These are phyloP conservation scores for Russula compacta DNA, from an alignment of 768 basidiomycete genomes.

Conservation along the genomic window DNA sequence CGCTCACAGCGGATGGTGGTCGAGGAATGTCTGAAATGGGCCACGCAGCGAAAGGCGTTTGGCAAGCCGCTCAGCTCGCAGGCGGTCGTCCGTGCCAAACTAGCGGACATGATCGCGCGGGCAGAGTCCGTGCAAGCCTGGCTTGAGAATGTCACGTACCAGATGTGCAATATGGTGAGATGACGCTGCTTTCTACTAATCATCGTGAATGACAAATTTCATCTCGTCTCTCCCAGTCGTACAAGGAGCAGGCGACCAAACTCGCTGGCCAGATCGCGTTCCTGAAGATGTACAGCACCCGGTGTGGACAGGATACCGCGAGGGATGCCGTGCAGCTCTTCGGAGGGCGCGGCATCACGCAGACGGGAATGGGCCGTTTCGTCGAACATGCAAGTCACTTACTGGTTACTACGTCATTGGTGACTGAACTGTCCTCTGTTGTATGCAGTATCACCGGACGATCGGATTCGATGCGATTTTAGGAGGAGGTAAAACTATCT, in stretches of 20 bases:
- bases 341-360: constrained; percentile 80
- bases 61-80: constrained; percentile 79
- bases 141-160: constrained; percentile 81
- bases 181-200: background rate
- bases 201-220: constrained; percentile 16
- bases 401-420: background rate
- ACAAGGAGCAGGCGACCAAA: constrained; percentile 62
- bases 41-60: constrained; percentile 83
- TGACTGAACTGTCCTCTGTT: background rate
- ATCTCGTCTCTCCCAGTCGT: constrained; percentile 33
- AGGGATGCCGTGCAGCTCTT: constrained; percentile 80
- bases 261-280: constrained; percentile 79
- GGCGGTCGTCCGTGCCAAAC: constrained; percentile 80
- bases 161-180: constrained; percentile 76
- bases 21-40: constrained; percentile 76
- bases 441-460: constrained; percentile 49
- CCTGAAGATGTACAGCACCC: constrained; percentile 70
- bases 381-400: constrained; percentile 56
- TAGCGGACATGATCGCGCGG: constrained; percentile 83
- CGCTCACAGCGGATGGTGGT: constrained; percentile 55
- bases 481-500: constrained; percentile 43
- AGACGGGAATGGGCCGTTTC: constrained; percentile 71
- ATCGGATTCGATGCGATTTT: constrained; percentile 62
- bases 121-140: constrained; percentile 72
- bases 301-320: constrained; percentile 68